A percentile compares a stretch with the other conserved stretches of the same genome.
These are phyloP conservation scores for Cyclocybe aegerita DNA, from an alignment of 768 basidiomycete species.

Conservation along the genomic window DNA sequence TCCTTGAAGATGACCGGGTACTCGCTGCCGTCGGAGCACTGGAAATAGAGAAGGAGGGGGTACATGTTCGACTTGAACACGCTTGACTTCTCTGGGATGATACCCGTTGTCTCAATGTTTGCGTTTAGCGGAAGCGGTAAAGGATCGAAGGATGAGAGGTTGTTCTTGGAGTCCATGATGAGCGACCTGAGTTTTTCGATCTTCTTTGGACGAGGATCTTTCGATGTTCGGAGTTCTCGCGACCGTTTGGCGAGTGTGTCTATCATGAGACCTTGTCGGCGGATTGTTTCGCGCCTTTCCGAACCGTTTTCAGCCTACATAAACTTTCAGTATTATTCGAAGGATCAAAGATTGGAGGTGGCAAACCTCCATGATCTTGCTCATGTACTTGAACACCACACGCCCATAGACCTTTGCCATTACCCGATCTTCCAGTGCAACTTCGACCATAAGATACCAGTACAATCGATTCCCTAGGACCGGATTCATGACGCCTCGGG, in stretches of 20 bases:
- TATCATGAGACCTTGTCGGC: constrained; percentile 88
- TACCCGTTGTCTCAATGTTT: constrained; percentile 78
- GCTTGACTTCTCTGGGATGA: constrained; percentile 88
- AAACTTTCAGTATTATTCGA: neutral
- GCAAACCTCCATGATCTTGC: constrained; percentile 79
- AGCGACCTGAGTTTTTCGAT: constrained; percentile 91
- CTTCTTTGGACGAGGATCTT: constrained; percentile 95
- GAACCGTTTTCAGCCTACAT: constrained; percentile 68
- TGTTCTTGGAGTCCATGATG: constrained; percentile 83
- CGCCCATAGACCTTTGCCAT: constrained; percentile 93
- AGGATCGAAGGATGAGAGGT: constrained; percentile 73
- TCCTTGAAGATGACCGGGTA: constrained; percentile 98
- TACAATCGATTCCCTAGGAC: constrained; percentile 90
- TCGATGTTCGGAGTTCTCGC: constrained; percentile 82
- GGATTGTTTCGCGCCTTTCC: constrained; percentile 83
- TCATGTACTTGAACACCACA: constrained; percentile 89
- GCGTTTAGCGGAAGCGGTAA: constrained; percentile 92
- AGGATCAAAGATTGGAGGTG: neutral
- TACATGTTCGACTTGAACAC: constrained; percentile 98
- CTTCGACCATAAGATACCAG: constrained; percentile 98
- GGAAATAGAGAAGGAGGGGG: constrained; percentile 89
- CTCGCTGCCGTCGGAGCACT: constrained; percentile 79
- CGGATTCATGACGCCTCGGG: constrained; percentile 77
- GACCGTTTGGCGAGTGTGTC: constrained; percentile 85
- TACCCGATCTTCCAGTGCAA: constrained; percentile 80